A percentile compares a stretch with the other conserved stretches of the same genome.
phyloP scores from a whole-genome alignment of 75 land plant genomes.

The Sequoiadendron giganteum region DNA sequence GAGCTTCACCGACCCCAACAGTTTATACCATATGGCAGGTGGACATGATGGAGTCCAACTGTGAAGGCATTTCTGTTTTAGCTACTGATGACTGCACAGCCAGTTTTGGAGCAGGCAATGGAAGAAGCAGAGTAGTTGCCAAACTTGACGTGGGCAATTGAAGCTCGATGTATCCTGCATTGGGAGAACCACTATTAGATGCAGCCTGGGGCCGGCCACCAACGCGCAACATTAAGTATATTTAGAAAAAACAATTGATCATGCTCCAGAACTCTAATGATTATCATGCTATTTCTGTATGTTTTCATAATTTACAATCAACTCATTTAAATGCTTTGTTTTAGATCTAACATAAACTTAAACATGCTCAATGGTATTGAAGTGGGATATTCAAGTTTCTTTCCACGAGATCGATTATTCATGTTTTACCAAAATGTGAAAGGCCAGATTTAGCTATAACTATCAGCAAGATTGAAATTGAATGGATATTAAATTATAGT shows the following conservation, averaged over 20 bases:
- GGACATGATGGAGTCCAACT: neutral
- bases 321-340: neutral
- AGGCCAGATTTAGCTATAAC: neutral
- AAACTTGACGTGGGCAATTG: too few relatives aligned
- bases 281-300: neutral
- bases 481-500: neutral
- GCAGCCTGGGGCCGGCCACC: neutral
- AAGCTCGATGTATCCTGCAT: slow-evolving; percentile 57
- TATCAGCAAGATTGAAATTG: neutral
- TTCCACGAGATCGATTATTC: neutral
- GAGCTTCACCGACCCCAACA: too few relatives aligned
- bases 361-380: neutral
- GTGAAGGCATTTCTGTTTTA: neutral
- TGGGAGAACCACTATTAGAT: neutral
- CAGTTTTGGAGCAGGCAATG: too few relatives aligned
- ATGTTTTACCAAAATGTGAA: neutral
- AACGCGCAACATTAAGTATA: neutral
- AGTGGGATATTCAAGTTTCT: too few relatives aligned
- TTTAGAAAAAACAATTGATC: neutral
- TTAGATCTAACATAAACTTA: neutral
- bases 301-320: neutral
- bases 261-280: neutral
- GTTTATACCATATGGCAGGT: too few relatives aligned
- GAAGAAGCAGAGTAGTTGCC: too few relatives aligned
- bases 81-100: too few relatives aligned